Evolutionary conservation across 192 early-diverging fungal genomes (phyloP).

Genomic region (Coemansia sp.): DNA sequence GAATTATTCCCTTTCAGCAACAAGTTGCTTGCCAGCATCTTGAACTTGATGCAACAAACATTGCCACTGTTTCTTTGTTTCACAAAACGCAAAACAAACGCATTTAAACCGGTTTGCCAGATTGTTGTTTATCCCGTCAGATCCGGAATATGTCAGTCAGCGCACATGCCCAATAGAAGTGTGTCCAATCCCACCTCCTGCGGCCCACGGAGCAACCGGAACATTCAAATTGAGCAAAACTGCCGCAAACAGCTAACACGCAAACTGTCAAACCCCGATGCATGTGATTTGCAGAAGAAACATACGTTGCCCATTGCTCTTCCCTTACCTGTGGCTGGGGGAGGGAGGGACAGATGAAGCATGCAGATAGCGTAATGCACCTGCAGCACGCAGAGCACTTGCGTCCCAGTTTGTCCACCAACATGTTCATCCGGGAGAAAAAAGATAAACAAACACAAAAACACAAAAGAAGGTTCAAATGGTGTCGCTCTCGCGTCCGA

Average conservation of each 20-base stretch:
- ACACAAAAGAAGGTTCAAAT: too few species aligned
- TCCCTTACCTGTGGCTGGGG: not conserved
- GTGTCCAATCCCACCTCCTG: not conserved
- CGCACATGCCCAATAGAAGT: not conserved
- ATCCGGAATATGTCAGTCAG: too few species aligned
- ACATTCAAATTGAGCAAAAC: not conserved
- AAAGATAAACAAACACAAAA: not conserved
- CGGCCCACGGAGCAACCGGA: not conserved
- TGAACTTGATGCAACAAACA: too few species aligned
- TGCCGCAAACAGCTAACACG: not conserved
- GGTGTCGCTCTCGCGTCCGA: conserved; percentile 62
- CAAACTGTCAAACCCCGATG: not conserved
- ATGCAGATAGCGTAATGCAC: not conserved
- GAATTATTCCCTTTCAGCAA: not conserved
- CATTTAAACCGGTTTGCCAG: too few species aligned
- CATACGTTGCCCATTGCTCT: not conserved
- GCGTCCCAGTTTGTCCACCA: too few species aligned
- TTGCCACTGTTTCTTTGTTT: too few species aligned
- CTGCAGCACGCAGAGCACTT: not conserved
- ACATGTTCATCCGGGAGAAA: not conserved
- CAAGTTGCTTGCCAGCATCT: not conserved
- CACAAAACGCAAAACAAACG: too few species aligned
- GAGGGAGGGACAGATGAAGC: not conserved
- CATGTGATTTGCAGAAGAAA: not conserved
- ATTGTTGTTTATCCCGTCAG: too few species aligned